Conservation (phyloP, 331 rosid species). For the Quercus lobata region DNA sequence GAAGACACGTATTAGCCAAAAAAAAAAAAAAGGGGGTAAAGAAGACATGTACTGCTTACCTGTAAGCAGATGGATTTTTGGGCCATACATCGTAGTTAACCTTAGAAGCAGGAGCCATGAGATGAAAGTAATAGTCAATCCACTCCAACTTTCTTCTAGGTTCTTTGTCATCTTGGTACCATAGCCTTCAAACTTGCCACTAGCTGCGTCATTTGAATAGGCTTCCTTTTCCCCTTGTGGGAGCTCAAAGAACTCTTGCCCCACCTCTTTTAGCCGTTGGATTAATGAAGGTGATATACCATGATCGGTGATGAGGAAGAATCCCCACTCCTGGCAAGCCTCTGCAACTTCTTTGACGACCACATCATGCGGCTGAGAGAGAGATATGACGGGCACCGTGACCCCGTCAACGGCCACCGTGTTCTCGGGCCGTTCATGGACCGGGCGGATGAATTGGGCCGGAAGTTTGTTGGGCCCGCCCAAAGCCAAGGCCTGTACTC, state of each 20-base stretch:
- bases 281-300: slow-evolving; percentile 38
- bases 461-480: slow-evolving; percentile 32
- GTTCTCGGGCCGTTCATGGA: slow-evolving; percentile 48
- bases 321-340: slow-evolving; percentile 50
- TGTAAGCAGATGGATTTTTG: slow-evolving; percentile 41
- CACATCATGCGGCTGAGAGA: slow-evolving; percentile 32
- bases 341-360: slow-evolving; percentile 23
- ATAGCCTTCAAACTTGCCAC: slow-evolving; percentile 54
- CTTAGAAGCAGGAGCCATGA: slow-evolving; percentile 48
- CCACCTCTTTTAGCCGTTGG: slow-evolving; percentile 43
- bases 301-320: slow-evolving; percentile 50
- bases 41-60: slow-evolving; percentile 14
- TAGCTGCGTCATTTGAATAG: slow-evolving; percentile 54
- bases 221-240: slow-evolving; percentile 53
- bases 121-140: slow-evolving; percentile 62
- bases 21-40: too few species aligned
- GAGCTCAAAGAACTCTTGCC: slow-evolving; percentile 40
- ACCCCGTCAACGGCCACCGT: slow-evolving; percentile 48
- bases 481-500: slow-evolving; percentile 44
- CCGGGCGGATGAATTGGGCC: slow-evolving; percentile 33
- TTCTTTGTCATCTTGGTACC: slow-evolving; percentile 68
- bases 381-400: slow-evolving; percentile 40
- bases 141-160: slow-evolving; percentile 56
- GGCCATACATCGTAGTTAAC: slow-evolving; percentile 47
- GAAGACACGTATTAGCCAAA: too few species aligned